These are phyloP conservation scores for Encephalitozoon hellem DNA, from an alignment of 371 early-diverging fungal genomes.

Conservation along the genomic window DNA sequence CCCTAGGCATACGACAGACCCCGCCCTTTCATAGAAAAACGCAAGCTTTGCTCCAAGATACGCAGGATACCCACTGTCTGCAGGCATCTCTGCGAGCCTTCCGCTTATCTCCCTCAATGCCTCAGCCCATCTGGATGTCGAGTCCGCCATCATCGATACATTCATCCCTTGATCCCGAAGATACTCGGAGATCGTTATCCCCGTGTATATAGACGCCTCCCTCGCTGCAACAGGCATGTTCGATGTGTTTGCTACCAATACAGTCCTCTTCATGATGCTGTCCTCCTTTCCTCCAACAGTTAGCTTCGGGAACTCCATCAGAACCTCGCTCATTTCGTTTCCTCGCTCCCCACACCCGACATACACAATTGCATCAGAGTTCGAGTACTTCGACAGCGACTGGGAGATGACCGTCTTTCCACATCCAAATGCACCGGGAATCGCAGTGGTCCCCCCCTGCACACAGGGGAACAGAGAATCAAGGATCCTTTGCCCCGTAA, in stretches of 20 bases:
- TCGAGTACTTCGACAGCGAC: slow-evolving; percentile 96
- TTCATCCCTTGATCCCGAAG: slow-evolving; percentile 99
- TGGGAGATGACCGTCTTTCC: slow-evolving; percentile 99
- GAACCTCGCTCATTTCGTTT: slow-evolving; percentile 99
- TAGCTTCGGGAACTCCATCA: slow-evolving; percentile 93
- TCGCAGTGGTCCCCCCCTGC: slow-evolving; percentile 98
- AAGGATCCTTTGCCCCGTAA: slow-evolving; percentile 97
- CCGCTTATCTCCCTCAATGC: slow-evolving; percentile 99
- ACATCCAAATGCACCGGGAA: slow-evolving; percentile 99
- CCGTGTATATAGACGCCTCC: slow-evolving; percentile 99
- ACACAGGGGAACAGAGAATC: slow-evolving; percentile 99
- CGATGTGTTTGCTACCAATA: slow-evolving; percentile 97
- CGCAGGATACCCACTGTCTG: slow-evolving; percentile 98
- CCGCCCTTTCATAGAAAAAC: slow-evolving; percentile 99
- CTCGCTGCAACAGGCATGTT: slow-evolving; percentile 99
- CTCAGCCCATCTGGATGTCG: slow-evolving; percentile 99
- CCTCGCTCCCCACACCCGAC: slow-evolving; percentile 99
- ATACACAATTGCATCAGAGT: slow-evolving; percentile 98
- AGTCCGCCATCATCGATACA: slow-evolving; percentile 99
- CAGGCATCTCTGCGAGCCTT: slow-evolving; percentile 99
- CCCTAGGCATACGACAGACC: slow-evolving; percentile 85
- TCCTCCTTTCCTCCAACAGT: slow-evolving; percentile 77
- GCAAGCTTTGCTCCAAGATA: slow-evolving; percentile 97
- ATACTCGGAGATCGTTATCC: slow-evolving; percentile 99
- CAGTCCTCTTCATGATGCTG: slow-evolving; percentile 98